Evolutionary conservation across 352 stramenopile species (phyloP).

Genomic region (Pythium pyrilobum): DNA sequence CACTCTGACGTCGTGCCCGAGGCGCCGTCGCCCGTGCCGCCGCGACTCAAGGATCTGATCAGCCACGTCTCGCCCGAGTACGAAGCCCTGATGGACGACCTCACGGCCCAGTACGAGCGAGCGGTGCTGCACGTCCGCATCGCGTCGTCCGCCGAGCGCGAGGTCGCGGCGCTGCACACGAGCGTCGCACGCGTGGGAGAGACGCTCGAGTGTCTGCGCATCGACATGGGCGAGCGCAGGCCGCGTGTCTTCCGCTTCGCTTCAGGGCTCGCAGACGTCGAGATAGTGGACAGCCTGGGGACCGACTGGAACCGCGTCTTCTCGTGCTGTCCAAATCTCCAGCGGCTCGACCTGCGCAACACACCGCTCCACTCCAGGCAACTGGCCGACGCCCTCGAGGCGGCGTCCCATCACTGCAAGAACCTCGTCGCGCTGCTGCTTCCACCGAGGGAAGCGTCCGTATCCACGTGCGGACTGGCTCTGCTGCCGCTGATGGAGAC

Average conservation of each 20-base stretch:
- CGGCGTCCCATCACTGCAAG: conserved; percentile 23
- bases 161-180: neutral
- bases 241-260: neutral
- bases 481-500: conserved; percentile 30
- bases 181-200: neutral
- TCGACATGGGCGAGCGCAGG: neutral
- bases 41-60: neutral
- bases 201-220: neutral
- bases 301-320: conserved; percentile 40
- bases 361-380: conserved; percentile 39
- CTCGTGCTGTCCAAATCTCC: conserved; percentile 27
- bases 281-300: neutral
- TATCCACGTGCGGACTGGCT: neutral
- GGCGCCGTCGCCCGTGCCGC: neutral
- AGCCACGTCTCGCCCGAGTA: neutral
- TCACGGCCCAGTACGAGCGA: too few relatives aligned
- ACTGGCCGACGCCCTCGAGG: conserved; percentile 32
- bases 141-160: neutral
- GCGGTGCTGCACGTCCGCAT: too few relatives aligned
- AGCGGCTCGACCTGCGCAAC: conserved; percentile 32
- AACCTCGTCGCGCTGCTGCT: conserved; percentile 34
- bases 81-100: neutral
- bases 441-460: conserved; percentile 21
- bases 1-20: neutral
- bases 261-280: neutral